phyloP scores from a whole-genome alignment of 345 rosid species.

The Zanthoxylum bungeanum region DNA sequence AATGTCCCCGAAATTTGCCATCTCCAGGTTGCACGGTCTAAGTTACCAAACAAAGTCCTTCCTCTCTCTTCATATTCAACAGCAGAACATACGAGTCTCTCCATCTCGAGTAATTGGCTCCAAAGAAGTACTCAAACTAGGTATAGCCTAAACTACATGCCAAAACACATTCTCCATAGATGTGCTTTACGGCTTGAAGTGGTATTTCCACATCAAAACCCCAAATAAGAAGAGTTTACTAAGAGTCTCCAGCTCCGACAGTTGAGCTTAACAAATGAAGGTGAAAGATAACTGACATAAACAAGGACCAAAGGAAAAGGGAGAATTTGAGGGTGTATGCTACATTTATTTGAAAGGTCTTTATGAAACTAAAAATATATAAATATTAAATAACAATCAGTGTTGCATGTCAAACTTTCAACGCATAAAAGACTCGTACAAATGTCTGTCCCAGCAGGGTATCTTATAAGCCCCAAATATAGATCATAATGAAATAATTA shows the following conservation, averaged over 20 bases:
- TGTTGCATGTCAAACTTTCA: not conserved
- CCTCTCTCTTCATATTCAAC: not conserved
- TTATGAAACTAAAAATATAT: not conserved
- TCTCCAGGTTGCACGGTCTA: not conserved
- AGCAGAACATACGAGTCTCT: not conserved
- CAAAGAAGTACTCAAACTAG: not conserved
- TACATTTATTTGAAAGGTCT: not conserved
- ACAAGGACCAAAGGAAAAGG: not conserved
- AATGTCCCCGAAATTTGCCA: not conserved
- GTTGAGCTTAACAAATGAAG: not conserved
- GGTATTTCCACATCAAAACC: not conserved
- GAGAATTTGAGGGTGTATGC: not conserved
- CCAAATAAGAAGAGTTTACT: not conserved
- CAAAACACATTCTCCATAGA: not conserved
- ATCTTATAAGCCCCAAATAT: not conserved
- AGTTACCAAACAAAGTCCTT: not conserved
- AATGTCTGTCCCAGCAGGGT: not conserved
- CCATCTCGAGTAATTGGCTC: not conserved
- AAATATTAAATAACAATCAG: too few species aligned
- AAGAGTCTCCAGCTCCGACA: not conserved
- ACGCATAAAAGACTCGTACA: not conserved
- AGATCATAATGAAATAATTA: not conserved
- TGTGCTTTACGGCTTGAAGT: not conserved
- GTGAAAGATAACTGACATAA: not conserved
- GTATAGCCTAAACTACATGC: not conserved